Conservation (phyloP, 331 rosid genomes). For the Stylosanthes scabra region DNA sequence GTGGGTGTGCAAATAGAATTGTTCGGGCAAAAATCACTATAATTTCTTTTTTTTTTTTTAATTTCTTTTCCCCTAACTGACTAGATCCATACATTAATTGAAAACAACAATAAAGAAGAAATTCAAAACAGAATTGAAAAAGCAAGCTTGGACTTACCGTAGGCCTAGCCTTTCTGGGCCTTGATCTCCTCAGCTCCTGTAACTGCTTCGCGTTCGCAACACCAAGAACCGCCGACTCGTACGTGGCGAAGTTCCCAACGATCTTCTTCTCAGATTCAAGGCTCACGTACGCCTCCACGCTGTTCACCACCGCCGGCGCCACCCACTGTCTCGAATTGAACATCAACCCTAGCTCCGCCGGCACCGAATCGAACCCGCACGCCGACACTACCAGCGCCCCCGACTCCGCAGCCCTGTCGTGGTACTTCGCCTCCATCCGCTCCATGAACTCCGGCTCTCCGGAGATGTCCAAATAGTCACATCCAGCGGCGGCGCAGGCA, state of each 20-base stretch:
- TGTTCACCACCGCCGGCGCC: conserved; percentile 50
- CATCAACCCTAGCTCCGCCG: conserved; percentile 77
- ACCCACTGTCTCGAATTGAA: conserved; percentile 78
- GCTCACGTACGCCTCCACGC: conserved; percentile 69
- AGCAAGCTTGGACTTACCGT: conserved; percentile 40
- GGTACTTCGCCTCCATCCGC: conserved; percentile 55
- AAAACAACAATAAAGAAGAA: not conserved
- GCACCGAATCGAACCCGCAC: conserved; percentile 88
- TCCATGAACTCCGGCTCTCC: conserved; percentile 97
- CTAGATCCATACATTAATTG: no score
- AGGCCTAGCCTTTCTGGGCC: conserved; percentile 73
- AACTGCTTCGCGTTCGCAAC: conserved; percentile 63
- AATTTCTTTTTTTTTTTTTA: no score
- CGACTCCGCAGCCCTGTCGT: conserved; percentile 47
- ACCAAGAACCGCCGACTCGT: conserved; percentile 76
- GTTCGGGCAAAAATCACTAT: no score
- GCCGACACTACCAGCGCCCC: conserved; percentile 77
- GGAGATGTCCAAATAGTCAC: conserved; percentile 76
- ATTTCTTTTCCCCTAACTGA: no score
- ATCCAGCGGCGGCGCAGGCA: conserved; percentile 66
- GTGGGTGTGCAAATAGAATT: no score
- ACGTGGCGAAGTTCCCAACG: conserved; percentile 77
- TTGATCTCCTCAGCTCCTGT: conserved; percentile 62
- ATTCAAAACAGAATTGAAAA: not conserved
- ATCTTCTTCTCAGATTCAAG: conserved; percentile 69